These are phyloP conservation scores for Aspergillus udagawae DNA, from an alignment of 2,329 filamentous ascomycete species.

Conservation along the genomic window DNA sequence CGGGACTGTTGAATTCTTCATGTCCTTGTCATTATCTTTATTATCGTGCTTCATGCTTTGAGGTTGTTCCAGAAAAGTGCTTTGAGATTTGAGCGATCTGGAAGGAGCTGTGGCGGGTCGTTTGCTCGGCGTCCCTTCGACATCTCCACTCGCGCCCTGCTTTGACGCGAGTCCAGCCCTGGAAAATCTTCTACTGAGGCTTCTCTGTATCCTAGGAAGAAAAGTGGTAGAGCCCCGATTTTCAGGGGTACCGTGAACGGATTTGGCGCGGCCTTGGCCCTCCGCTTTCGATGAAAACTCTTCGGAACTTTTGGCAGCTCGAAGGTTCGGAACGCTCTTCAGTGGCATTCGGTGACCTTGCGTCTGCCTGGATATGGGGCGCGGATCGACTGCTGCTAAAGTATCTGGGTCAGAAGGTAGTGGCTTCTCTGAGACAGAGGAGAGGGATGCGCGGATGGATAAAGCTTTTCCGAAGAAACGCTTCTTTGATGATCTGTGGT, in stretches of 20 bases:
- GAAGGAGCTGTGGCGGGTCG: constrained; percentile 27
- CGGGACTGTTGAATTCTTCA: constrained; percentile 6
- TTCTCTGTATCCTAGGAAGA: constrained; percentile 15
- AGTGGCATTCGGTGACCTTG: constrained; percentile 8
- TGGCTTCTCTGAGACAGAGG: constrained; percentile 23
- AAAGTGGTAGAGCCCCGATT: constrained; percentile 7
- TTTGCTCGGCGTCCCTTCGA: constrained; percentile 1
- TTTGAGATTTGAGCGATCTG: constrained; percentile 20
- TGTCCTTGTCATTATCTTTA: constrained; percentile 15
- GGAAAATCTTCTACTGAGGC: constrained; percentile 22
- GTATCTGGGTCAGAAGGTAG: constrained; percentile 26
- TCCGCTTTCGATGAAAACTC: constrained; percentile 9
- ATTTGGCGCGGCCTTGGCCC: constrained; percentile 17
- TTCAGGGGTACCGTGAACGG: constrained; percentile 18
- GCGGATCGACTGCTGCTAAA: constrained; percentile 5
- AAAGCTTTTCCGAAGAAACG: constrained; percentile 20
- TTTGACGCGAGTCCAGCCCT: constrained; percentile 17
- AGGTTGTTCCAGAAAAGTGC: constrained; percentile 24
- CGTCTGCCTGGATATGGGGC: constrained; percentile 8
- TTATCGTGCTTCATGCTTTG: constrained; percentile 16
- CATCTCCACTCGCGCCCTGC: constrained; percentile 15
- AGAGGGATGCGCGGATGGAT: constrained; percentile 3
- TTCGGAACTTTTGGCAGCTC: constrained; percentile 10
- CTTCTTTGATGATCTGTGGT: constrained; percentile 20
- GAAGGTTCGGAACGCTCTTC: constrained; percentile 16